Conservation (phyloP, 2,329 filamentous ascomycete species). For the Proliferodiscus dingleyae region DNA sequence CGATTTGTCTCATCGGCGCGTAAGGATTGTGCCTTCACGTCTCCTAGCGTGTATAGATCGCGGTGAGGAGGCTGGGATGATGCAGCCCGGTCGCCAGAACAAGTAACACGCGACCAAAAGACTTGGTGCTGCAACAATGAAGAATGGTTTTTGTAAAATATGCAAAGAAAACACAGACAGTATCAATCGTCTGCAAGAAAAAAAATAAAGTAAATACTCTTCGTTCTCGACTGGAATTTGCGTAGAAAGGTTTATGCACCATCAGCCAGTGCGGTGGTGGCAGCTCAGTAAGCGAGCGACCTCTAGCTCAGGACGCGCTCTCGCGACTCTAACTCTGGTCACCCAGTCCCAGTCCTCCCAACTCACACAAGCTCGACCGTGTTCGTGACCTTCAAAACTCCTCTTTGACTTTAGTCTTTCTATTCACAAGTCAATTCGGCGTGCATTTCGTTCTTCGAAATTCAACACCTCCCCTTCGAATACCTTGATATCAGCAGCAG, state of each 20-base stretch:
- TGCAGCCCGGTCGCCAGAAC: too few relatives aligned
- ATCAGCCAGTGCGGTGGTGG: too few relatives aligned
- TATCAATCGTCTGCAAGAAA: too few relatives aligned
- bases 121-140: not conserved
- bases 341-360: conserved; percentile 18
- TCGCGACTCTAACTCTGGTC: conserved; percentile 9
- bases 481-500: conserved; percentile 2
- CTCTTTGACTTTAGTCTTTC: conserved; percentile 11
- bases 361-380: conserved; percentile 20
- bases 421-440: conserved; percentile 7
- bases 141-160: too few relatives aligned
- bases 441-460: conserved; percentile 6
- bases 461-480: conserved; percentile 5
- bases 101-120: not conserved
- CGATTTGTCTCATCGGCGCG: conserved; percentile 22
- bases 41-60: conserved; percentile 10
- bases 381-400: conserved; percentile 26
- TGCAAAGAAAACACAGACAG: too few relatives aligned
- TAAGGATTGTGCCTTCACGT: conserved; percentile 4
- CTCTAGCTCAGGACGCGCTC: too few relatives aligned
- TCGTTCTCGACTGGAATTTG: too few relatives aligned
- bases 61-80: conserved; percentile 18
- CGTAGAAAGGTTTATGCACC: too few relatives aligned
- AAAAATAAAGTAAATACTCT: too few relatives aligned
- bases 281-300: too few relatives aligned